phyloP scores from a whole-genome alignment of 371 early-diverging fungal species.

The Conidiobolus incongruus region DNA sequence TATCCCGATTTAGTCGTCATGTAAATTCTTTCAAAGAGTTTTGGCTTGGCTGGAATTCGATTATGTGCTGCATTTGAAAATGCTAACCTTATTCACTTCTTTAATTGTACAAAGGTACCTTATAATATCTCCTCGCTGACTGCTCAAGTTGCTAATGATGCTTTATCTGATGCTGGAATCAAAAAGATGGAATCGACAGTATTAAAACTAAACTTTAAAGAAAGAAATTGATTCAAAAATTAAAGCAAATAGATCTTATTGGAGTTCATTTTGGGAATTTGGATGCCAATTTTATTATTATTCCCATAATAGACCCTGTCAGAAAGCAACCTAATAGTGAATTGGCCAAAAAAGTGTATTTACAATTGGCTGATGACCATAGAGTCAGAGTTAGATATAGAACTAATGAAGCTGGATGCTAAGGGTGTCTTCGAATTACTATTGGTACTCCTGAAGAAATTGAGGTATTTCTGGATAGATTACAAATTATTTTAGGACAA shows the following conservation, averaged over 20 bases:
- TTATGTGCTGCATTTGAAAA: conserved; percentile 67
- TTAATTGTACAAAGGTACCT: conserved; percentile 94
- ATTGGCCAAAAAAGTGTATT: conserved; percentile 50
- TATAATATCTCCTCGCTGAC: conserved; percentile 88
- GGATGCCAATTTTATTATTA: conserved; percentile 88
- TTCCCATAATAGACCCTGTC: conserved; percentile 35
- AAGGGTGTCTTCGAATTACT: conserved; percentile 79
- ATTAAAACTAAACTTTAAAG: too few relatives aligned
- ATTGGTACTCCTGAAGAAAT: conserved; percentile 80
- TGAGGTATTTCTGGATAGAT: conserved; percentile 14
- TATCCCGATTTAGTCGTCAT: conserved; percentile 87
- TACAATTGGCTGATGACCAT: conserved; percentile 49
- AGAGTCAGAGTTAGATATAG: conserved; percentile 85
- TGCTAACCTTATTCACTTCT: conserved; percentile 50
- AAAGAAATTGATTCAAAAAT: too few relatives aligned
- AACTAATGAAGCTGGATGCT: conserved; percentile 77
- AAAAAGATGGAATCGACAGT: too few relatives aligned
- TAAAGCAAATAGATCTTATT: too few relatives aligned
- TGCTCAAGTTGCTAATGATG: conserved; percentile 47
- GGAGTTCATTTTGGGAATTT: conserved; percentile 58
- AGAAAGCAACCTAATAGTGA: conserved; percentile 38
- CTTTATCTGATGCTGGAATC: too few relatives aligned
- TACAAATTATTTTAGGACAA: too few relatives aligned
- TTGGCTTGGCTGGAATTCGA: conserved; percentile 92
- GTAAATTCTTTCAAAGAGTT: conserved; percentile 92